Conservation (phyloP, 495 filamentous ascomycete genomes). For the Lasiosphaeria hispida region DNA sequence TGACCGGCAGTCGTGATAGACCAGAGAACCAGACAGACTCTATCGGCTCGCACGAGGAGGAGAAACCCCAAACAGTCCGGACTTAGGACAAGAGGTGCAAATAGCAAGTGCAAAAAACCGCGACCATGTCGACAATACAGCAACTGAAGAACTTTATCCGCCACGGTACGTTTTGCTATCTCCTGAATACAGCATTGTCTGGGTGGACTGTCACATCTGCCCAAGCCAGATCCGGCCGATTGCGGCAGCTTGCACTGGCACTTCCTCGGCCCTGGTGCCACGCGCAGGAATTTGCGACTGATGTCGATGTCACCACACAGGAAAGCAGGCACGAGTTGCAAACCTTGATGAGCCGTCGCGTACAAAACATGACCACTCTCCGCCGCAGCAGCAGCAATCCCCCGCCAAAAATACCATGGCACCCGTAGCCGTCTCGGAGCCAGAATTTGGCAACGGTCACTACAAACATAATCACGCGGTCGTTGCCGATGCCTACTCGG, state of each 20-base stretch:
- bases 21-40: too few relatives aligned
- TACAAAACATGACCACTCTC: constrained; percentile 53
- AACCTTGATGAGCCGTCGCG: constrained; percentile 55
- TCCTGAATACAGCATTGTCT: not conserved
- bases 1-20: too few relatives aligned
- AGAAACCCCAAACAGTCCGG: too few relatives aligned
- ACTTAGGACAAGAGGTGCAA: too few relatives aligned
- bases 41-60: too few relatives aligned
- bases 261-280: not conserved
- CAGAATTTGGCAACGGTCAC: constrained; percentile 17
- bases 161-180: constrained; percentile 59
- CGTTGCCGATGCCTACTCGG: constrained; percentile 53
- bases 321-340: constrained; percentile 80
- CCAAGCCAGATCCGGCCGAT: not conserved
- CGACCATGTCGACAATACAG: constrained; percentile 71
- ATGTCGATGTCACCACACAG: constrained; percentile 34
- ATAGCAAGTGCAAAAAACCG: not conserved
- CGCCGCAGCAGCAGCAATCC: constrained; percentile 42
- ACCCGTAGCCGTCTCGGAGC: constrained; percentile 24
- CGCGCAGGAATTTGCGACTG: constrained; percentile 21
- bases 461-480: constrained; percentile 11
- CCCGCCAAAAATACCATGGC: constrained; percentile 36
- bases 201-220: not conserved
- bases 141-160: constrained; percentile 95
- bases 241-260: not conserved